Evolutionary conservation across 768 basidiomycete species (phyloP).

Genomic region (Serendipita indica): DNA sequence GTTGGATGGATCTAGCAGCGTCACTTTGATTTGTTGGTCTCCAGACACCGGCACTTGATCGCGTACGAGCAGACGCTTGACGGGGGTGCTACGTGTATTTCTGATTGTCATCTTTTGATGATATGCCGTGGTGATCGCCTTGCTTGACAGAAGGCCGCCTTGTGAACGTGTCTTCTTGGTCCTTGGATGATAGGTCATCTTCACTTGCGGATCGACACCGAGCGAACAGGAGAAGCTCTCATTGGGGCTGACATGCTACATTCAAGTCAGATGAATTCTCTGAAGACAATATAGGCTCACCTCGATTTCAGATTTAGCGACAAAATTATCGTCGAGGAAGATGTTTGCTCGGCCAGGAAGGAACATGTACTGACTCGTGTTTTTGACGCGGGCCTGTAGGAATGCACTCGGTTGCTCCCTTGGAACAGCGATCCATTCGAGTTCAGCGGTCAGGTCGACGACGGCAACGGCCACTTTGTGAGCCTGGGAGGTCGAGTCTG

Average conservation of each 20-base stretch:
- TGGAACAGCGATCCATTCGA: slow-evolving; percentile 36
- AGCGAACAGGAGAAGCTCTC: slow-evolving; percentile 43
- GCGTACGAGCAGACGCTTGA: slow-evolving; percentile 19
- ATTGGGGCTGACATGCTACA: slow-evolving; percentile 32
- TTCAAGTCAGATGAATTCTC: background rate
- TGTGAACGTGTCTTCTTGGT: slow-evolving; percentile 11
- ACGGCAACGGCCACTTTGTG: slow-evolving; percentile 40
- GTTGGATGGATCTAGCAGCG: slow-evolving; percentile 18
- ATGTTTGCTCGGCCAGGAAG: slow-evolving; percentile 40
- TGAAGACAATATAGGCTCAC: slow-evolving; percentile 11
- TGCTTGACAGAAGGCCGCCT: slow-evolving; percentile 10
- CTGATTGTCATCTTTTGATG: slow-evolving; percentile 15
- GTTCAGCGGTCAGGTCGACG: slow-evolving; percentile 29
- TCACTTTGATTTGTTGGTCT: slow-evolving; percentile 21
- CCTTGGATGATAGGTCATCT: slow-evolving; percentile 24
- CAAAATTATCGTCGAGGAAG: slow-evolving; percentile 42
- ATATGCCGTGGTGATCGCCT: slow-evolving; percentile 11
- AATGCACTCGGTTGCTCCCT: slow-evolving; percentile 35
- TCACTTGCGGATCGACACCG: slow-evolving; percentile 26
- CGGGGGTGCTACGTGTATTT: slow-evolving; percentile 13
- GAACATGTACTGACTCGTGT: slow-evolving; percentile 41
- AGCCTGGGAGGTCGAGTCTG: slow-evolving; percentile 21
- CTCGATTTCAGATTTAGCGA: slow-evolving; percentile 35
- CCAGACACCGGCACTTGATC: slow-evolving; percentile 20
- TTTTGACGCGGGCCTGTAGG: slow-evolving; percentile 38